Base-by-base conservation (phyloP, 75 land plant species). In the Picea sitchensis region DNA sequence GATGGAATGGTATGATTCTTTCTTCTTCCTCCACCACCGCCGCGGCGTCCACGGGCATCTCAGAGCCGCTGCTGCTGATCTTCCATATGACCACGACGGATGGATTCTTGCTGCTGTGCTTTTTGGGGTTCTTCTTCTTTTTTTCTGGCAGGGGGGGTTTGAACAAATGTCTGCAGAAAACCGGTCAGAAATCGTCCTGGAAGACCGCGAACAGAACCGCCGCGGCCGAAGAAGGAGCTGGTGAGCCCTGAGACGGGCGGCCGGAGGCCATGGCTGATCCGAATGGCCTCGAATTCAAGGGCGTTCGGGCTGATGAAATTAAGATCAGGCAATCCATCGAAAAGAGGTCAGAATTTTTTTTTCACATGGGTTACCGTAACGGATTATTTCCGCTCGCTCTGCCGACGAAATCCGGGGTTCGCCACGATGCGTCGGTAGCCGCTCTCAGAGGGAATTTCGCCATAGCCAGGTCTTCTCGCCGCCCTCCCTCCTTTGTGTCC, bases 201-300 rank as follows among this genome's bases (percentile, higher is more conserved):
- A 71, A 71, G 3, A 36, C 23, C 54, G 21, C 74, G 13, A 71
- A 41, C 20, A 41, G 9, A n/a, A 41, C 51, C 18, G 51, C 51
- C 20, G 51, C 51, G 13, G 51, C 41, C 21, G 34, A 32, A 21
- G 44, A 71, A 47, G 23, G 74, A 9, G 56, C 12, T 9, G 56
- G 12, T 0, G 56, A 51, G 51, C 51, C 74, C 74, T 44, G 51
- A 8, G 74, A 21, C n/a, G 74, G 51, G 54, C 74, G 74, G 54
- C 41, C 41, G 74, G 51, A 71, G 74, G 74, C 74, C 74, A 71
- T 71, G 51, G 74, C 74, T 20, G 51, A 41, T 71, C 51, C 74
- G 11, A n/a, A n/a, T 71, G 23, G 74, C 74, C 74, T 71, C 74
- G 18, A 41, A 44, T 71, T 71, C 54, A 34, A 67, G 20, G 71